Percentiles rank a stretch among this genome's conserved stretches.
These are phyloP conservation scores for Solidago caesia DNA, from an alignment of 129 eudicot species.

Conservation along the genomic window DNA sequence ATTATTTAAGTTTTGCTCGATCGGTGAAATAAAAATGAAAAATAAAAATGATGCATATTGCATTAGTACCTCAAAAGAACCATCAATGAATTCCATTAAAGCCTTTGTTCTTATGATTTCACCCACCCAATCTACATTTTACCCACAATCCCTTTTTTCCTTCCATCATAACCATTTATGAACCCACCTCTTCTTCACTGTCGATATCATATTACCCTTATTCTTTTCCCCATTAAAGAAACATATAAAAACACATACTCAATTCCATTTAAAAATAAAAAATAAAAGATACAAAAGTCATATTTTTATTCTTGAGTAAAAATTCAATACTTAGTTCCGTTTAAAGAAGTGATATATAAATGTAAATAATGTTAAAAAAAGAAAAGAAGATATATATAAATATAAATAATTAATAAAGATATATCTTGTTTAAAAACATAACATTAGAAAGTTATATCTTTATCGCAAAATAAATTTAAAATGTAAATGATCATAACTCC, in stretches of 20 bases:
- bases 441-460: too few relatives aligned
- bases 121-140: conserved; percentile 42
- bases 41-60: not conserved
- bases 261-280: not conserved
- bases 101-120: conserved; percentile 30
- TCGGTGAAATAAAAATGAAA: too few relatives aligned
- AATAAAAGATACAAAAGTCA: not conserved
- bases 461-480: too few relatives aligned
- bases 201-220: conserved; percentile 26
- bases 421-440: too few relatives aligned
- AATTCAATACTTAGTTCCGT: too few relatives aligned
- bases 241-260: not conserved
- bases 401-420: too few relatives aligned
- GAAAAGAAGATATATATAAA: too few relatives aligned
- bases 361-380: too few relatives aligned
- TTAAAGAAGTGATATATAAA: too few relatives aligned
- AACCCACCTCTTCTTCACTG: conserved; percentile 14
- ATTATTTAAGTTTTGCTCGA: too few relatives aligned
- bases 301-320: too few relatives aligned
- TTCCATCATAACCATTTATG: conserved; percentile 47
- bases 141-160: conserved; percentile 19
- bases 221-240: conserved; percentile 18
- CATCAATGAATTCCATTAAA: conserved; percentile 46
- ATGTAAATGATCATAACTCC: too few relatives aligned
- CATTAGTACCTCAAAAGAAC: conserved; percentile 4